Conservation (phyloP, 768 basidiomycete species). For the Rhizopogon vinicolor region DNA sequence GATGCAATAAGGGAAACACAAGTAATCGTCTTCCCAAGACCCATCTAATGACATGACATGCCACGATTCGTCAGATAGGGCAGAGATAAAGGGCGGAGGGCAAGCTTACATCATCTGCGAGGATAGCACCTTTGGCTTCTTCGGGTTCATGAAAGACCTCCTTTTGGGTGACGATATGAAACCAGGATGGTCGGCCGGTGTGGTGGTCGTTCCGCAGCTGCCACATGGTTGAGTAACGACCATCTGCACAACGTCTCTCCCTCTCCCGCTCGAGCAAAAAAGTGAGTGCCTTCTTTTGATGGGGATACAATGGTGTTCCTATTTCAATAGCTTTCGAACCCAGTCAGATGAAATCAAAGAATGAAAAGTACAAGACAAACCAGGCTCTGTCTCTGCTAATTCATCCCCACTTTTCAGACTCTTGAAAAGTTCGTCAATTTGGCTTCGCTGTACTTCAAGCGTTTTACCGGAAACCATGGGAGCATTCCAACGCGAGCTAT, state of each 20-base stretch:
- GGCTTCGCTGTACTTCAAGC: conserved; percentile 87
- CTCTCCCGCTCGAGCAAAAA: conserved; percentile 89
- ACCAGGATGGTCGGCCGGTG: conserved; percentile 54
- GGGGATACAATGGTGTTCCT: conserved; percentile 87
- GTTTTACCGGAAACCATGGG: conserved; percentile 63
- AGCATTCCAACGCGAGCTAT: conserved; percentile 47
- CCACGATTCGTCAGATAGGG: conserved; percentile 10
- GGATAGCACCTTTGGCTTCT: conserved; percentile 81
- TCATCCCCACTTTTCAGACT: conserved; percentile 86
- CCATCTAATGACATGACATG: conserved; percentile 62
- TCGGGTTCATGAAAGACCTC: conserved; percentile 63
- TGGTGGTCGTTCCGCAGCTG: conserved; percentile 49
- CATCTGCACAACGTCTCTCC: conserved; percentile 53
- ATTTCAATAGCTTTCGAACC: conserved; percentile 55
- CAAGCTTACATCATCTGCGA: conserved; percentile 90
- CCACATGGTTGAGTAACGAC: conserved; percentile 71
- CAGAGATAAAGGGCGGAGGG: conserved; percentile 8
- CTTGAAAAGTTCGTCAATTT: conserved; percentile 93
- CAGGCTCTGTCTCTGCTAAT: conserved; percentile 77
- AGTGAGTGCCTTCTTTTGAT: conserved; percentile 96
- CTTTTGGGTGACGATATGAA: conserved; percentile 79
- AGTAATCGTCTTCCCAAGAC: conserved; percentile 95
- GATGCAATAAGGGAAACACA: conserved; percentile 91
- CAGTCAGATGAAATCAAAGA: conserved; percentile 10
- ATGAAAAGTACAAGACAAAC: conserved; percentile 41